Evolutionary conservation across 2,329 filamentous ascomycete species (phyloP).

Genomic region (Shiraia bambusicola): DNA sequence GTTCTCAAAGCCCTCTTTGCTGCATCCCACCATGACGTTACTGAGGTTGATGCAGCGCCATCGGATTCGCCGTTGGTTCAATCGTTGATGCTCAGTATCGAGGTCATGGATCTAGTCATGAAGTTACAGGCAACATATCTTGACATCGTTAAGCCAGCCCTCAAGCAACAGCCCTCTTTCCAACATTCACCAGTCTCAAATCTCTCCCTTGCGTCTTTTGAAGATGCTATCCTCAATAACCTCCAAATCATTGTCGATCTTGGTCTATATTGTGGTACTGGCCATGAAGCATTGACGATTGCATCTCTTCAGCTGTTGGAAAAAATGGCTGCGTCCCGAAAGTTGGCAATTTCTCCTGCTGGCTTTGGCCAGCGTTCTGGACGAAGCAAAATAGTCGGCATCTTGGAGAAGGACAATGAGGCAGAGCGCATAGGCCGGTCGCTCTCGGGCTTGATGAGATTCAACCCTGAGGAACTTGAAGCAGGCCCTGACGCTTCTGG

Average conservation of each 20-base stretch:
- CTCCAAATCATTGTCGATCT: slow-evolving; percentile 77
- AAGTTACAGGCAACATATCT: slow-evolving; percentile 89
- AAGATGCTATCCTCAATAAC: slow-evolving; percentile 84
- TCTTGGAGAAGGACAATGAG: slow-evolving; percentile 80
- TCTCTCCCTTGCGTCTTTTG: slow-evolving; percentile 80
- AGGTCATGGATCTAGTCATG: slow-evolving; percentile 79
- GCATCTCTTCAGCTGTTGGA: slow-evolving; percentile 80
- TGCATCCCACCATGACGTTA: slow-evolving; percentile 73
- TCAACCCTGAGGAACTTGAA: slow-evolving; percentile 69
- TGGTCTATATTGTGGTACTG: slow-evolving; percentile 82
- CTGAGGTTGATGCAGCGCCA: slow-evolving; percentile 69
- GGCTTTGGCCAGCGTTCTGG: slow-evolving; percentile 63
- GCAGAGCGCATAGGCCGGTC: slow-evolving; percentile 76
- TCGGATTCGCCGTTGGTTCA: slow-evolving; percentile 80
- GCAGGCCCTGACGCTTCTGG: slow-evolving; percentile 68
- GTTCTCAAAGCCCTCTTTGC: slow-evolving; percentile 78
- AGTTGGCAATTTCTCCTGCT: slow-evolving; percentile 70
- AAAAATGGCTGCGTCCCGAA: slow-evolving; percentile 80
- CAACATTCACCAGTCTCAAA: slow-evolving; percentile 67
- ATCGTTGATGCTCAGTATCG: slow-evolving; percentile 75
- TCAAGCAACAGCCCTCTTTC: slow-evolving; percentile 66
- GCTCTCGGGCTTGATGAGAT: slow-evolving; percentile 67
- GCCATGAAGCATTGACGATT: slow-evolving; percentile 77
- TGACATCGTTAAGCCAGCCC: slow-evolving; percentile 77
- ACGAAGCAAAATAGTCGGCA: slow-evolving; percentile 82